Base-by-base conservation (phyloP, 2,329 filamentous ascomycete genomes). In the Botrytis fragariae region DNA sequence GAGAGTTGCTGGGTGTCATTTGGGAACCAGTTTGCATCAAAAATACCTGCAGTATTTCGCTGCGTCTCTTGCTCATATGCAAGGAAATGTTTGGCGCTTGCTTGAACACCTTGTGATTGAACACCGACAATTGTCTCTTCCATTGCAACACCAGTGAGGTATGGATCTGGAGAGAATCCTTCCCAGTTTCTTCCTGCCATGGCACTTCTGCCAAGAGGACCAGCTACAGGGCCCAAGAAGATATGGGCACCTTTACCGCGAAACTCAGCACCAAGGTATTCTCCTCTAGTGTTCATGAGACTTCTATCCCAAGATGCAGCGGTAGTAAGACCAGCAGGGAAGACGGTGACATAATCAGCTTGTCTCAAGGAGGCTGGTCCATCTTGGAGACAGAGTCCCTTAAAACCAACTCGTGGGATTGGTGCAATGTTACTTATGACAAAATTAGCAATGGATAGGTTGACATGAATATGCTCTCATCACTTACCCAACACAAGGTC, bases 181-280 rank as follows among this genome's bases (percentile, higher is more conserved):
- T 80, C 78, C 79, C 79, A 79, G 44, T 77, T 86, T 48, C 85
- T 83, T 18, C 86, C 86, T 62, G 82, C 85, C 29, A 82, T 81
- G 16, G 86, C 84, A 42, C 81, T 81, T 48, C 85, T 83, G 14
- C 85, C 86, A 10, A 87, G 80, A 42, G 86, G 84, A 1, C 85
- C 85, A 65, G 82, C 81, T 25, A 84, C 85, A 44, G 86, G 78
- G 14, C 83, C 84, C 8, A 96, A 86, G 75, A 91, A 87, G 37
- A 95, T 86, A 79, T 96, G 92, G 57, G 93, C 86, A 75, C 93
- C 93, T 83, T 95, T 96, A 74, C 83, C 90, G 73, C 87, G 88
- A 79, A 92, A 90, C 79, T 96, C 93, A 3, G 79, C 79, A 16
- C 85, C 86, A 80, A 88, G 82, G 60, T 82, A 79, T 44, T 82